Conservation (phyloP, 2,329 filamentous ascomycete genomes). For the Tolypocladium guangdongense region DNA sequence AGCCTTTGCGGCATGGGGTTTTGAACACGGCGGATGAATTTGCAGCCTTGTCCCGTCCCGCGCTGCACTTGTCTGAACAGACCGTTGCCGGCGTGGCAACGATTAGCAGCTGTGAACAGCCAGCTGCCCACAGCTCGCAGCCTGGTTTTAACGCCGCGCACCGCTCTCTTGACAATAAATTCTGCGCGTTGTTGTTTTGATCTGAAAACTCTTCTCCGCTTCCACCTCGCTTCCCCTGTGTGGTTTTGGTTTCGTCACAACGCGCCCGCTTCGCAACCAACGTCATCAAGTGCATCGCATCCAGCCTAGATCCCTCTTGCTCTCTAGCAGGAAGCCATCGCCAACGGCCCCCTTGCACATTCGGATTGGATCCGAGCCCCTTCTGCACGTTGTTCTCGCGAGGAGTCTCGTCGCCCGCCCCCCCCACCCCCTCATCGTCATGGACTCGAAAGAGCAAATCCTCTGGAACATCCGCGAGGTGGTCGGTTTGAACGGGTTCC, state of each 20-base stretch:
- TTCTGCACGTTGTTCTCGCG: neutral
- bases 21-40: neutral
- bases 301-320: neutral
- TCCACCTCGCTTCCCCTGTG: no score
- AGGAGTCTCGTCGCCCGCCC: no score
- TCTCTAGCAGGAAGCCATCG: neutral
- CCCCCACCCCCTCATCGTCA: conserved; percentile 1
- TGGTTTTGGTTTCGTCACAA: neutral
- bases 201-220: neutral
- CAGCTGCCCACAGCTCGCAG: neutral
- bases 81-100: neutral
- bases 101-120: neutral
- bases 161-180: neutral
- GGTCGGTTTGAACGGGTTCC: conserved; percentile 13
- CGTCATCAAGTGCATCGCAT: neutral
- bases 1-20: neutral
- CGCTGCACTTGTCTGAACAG: neutral
- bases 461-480: conserved; percentile 9
- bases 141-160: neutral
- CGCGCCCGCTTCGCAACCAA: neutral
- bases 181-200: neutral
- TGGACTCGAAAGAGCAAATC: conserved; percentile 10
- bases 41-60: neutral
- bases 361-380: neutral
- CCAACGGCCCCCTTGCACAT: neutral